Conservation (phyloP, 768 basidiomycete genomes). For the Phallus indusiatus region DNA sequence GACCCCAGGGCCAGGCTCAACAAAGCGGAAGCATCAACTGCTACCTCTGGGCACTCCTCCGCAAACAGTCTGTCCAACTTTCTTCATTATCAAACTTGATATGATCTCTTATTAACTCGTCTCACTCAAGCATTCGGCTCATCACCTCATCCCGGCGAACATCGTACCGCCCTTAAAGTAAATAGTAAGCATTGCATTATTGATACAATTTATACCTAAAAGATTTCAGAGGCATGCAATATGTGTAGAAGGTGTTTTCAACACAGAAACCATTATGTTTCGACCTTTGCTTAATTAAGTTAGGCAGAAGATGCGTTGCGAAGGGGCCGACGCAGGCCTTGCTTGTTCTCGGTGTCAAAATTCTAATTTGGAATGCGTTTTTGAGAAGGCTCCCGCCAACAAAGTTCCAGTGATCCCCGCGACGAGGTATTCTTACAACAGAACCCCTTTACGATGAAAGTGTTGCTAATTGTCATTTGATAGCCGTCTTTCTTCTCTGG, state of each 20-base stretch:
- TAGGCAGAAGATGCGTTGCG: slow-evolving; percentile 9
- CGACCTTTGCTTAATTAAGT: not conserved
- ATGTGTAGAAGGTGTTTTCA: slow-evolving; percentile 2
- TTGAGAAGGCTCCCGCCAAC: slow-evolving; percentile 4
- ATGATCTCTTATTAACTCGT: not conserved
- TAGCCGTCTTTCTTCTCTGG: slow-evolving; percentile 2
- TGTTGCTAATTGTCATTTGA: not conserved
- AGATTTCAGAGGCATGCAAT: slow-evolving; percentile 1
- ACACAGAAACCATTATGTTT: not conserved
- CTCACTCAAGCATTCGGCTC: not conserved
- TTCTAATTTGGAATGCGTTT: slow-evolving; percentile 5
- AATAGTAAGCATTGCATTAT: not conserved
- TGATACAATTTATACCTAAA: not conserved
- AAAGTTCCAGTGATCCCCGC: not conserved
- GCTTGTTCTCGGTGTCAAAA: slow-evolving; percentile 4
- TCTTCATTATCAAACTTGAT: not conserved
- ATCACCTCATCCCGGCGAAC: not conserved
- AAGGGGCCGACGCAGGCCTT: not conserved
- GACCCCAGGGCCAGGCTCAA: not conserved
- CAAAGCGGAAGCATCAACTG: slow-evolving; percentile 2
- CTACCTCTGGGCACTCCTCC: slow-evolving; percentile 1
- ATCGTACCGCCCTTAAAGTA: not conserved
- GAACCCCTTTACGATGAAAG: not conserved
- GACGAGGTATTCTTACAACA: not conserved
- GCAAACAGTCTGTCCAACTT: not conserved